A percentile compares a stretch with the other conserved stretches of the same genome.
phyloP scores from a whole-genome alignment of 2,329 filamentous ascomycete genomes.

The Neofusicoccum sp. region DNA sequence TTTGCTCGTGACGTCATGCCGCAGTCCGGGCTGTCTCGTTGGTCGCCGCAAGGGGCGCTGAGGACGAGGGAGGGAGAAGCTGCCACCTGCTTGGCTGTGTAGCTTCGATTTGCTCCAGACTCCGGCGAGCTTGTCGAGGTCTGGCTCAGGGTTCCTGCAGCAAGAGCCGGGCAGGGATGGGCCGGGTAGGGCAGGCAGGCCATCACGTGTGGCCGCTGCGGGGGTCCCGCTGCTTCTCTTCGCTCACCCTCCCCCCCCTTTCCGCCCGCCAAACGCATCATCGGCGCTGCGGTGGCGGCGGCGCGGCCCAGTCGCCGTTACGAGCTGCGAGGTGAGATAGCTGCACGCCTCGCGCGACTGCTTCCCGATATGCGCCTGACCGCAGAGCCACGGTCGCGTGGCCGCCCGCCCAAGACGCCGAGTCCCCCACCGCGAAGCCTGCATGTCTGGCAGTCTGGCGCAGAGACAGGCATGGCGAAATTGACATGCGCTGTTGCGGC shows the following conservation, averaged over 20 bases:
- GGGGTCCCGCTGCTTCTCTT: background rate
- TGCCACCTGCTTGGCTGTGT: no score
- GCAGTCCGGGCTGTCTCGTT: background rate
- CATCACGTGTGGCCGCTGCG: background rate
- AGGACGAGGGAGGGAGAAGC: no score
- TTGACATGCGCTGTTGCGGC: background rate
- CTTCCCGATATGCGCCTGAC: background rate
- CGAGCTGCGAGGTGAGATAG: background rate
- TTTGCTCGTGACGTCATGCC: background rate
- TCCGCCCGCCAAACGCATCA: background rate
- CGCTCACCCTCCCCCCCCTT: constrained; percentile 3
- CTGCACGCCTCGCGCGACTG: background rate
- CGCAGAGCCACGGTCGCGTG: background rate
- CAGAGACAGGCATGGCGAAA: constrained; percentile 4
- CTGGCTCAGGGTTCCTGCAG: no score
- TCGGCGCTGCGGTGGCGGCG: constrained; percentile 1
- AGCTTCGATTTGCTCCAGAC: no score
- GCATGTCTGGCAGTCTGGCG: background rate
- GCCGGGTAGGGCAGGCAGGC: background rate
- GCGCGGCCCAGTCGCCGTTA: constrained; percentile 1
- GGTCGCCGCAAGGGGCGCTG: background rate
- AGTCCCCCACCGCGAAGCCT: no score
- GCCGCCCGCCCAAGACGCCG: background rate
- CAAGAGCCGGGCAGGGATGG: no score
- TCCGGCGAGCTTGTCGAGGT: no score